A percentile compares a stretch with the other conserved stretches of the same genome.
These are phyloP conservation scores for Phascolomyces articulosus DNA, from an alignment of 371 early-diverging fungal genomes.

Conservation along the genomic window DNA sequence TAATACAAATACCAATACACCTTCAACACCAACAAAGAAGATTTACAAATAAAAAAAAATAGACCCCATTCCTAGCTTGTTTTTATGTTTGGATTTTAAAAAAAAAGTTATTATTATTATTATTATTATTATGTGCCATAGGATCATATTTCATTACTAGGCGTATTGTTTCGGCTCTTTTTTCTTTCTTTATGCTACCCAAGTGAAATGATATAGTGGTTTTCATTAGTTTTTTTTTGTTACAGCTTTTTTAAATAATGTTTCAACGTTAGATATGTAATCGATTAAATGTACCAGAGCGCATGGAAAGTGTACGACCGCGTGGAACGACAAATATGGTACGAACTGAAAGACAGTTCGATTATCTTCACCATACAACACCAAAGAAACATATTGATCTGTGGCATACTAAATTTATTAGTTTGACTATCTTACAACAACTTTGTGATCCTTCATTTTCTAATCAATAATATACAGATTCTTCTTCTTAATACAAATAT, in stretches of 20 bases:
- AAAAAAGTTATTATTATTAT: too few species aligned
- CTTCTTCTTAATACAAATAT: too few species aligned
- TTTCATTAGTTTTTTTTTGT: too few species aligned
- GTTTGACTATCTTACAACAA: too few species aligned
- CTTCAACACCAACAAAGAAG: not conserved
- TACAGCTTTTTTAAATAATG: conserved; percentile 19
- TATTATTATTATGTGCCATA: too few species aligned
- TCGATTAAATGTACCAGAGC: conserved; percentile 24
- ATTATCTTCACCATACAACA: conserved; percentile 32
- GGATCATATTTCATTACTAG: too few species aligned
- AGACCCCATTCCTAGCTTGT: not conserved
- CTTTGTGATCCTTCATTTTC: too few species aligned
- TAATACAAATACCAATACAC: not conserved
- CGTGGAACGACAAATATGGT: conserved; percentile 20
- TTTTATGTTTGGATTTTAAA: conserved; percentile 1
- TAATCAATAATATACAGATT: too few species aligned
- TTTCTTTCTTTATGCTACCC: conserved; percentile 3
- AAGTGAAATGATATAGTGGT: too few species aligned
- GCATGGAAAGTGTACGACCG: conserved; percentile 27
- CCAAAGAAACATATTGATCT: conserved; percentile 22
- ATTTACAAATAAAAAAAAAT: not conserved
- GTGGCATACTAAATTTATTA: too few species aligned
- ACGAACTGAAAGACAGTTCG: conserved; percentile 17
- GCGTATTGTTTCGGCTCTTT: not conserved
- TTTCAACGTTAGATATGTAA: conserved; percentile 25